Percentiles rank a stretch among this genome's conserved stretches.
Evolutionary conservation across 495 filamentous ascomycete species (phyloP).

Genomic region (Hypoxylon fragiforme): DNA sequence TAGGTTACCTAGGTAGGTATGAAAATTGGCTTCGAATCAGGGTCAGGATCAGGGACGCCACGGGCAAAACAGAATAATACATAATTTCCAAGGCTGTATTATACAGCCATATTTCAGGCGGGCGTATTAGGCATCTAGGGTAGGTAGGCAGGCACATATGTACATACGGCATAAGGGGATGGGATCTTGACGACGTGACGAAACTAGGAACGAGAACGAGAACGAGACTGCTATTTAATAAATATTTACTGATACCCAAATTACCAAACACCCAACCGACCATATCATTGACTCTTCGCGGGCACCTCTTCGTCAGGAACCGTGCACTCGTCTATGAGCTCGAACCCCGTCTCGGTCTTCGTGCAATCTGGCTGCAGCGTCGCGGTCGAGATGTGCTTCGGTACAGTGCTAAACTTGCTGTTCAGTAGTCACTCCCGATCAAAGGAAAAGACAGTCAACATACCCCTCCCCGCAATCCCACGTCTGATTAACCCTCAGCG

Average conservation of each 20-base stretch:
- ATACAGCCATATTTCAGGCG: too few relatives aligned
- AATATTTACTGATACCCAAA: not conserved
- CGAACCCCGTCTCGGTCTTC: conserved; percentile 11
- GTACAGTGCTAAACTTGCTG: not conserved
- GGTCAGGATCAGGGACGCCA: too few relatives aligned
- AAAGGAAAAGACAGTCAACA: conserved; percentile 1
- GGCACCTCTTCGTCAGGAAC: conserved; percentile 13
- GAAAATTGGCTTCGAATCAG: too few relatives aligned
- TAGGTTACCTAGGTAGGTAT: too few relatives aligned
- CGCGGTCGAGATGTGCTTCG: conserved; percentile 25
- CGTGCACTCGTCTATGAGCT: conserved; percentile 28
- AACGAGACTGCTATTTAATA: conserved; percentile 1
- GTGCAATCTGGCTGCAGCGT: conserved; percentile 25
- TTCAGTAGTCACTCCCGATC: not conserved
- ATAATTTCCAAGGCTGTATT: too few relatives aligned
- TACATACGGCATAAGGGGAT: too few relatives aligned
- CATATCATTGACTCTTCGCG: conserved; percentile 7
- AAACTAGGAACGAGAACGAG: too few relatives aligned
- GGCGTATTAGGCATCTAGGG: too few relatives aligned
- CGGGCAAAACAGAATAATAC: too few relatives aligned
- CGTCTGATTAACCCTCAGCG: conserved; percentile 33
- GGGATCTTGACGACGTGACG: too few relatives aligned
- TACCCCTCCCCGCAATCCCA: conserved; percentile 26
- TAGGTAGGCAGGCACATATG: too few relatives aligned
- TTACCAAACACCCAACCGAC: conserved; percentile 5